These are phyloP conservation scores for Actinomucor elegans DNA, from an alignment of 371 early-diverging fungal genomes.

Conservation along the genomic window DNA sequence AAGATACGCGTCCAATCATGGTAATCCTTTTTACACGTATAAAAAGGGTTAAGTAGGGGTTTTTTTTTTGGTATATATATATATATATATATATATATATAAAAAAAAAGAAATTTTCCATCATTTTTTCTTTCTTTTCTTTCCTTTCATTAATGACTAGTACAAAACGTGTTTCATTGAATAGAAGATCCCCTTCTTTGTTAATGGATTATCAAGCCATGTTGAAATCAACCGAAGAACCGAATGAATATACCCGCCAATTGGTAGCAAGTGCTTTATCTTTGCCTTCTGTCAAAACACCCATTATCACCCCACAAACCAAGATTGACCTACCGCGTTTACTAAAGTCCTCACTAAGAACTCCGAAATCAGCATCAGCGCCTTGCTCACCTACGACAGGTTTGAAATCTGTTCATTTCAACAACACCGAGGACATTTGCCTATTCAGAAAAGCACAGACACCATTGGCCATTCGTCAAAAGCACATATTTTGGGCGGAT, in stretches of 20 bases:
- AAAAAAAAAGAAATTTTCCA: slow-evolving; percentile 1
- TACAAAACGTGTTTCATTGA: slow-evolving; percentile 23
- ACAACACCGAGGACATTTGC: slow-evolving; percentile 21
- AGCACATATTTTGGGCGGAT: slow-evolving; percentile 20
- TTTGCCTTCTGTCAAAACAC: slow-evolving; percentile 6
- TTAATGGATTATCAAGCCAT: slow-evolving; percentile 14
- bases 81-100: too few relatives aligned
- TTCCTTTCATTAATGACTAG: neutral
- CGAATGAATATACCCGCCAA: slow-evolving; percentile 17
- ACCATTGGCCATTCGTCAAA: slow-evolving; percentile 16
- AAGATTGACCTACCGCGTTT: slow-evolving; percentile 1
- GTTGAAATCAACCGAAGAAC: neutral
- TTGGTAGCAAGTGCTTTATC: slow-evolving; percentile 13
- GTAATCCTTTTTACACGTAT: too few relatives aligned
- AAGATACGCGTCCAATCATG: too few relatives aligned
- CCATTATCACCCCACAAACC: neutral
- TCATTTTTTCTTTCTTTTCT: slow-evolving; percentile 1
- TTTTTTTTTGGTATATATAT: too few relatives aligned
- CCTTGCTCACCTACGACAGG: slow-evolving; percentile 19
- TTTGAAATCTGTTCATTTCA: slow-evolving; percentile 24
- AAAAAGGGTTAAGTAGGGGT: too few relatives aligned
- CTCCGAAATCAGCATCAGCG: slow-evolving; percentile 25
- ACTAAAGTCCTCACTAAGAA: slow-evolving; percentile 22
- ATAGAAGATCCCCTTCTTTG: slow-evolving; percentile 15
- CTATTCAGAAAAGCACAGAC: slow-evolving; percentile 29